Percentiles rank a stretch among this genome's conserved stretches.
phyloP scores from a whole-genome alignment of 2,329 filamentous ascomycete genomes.

The Oidium heveae region DNA sequence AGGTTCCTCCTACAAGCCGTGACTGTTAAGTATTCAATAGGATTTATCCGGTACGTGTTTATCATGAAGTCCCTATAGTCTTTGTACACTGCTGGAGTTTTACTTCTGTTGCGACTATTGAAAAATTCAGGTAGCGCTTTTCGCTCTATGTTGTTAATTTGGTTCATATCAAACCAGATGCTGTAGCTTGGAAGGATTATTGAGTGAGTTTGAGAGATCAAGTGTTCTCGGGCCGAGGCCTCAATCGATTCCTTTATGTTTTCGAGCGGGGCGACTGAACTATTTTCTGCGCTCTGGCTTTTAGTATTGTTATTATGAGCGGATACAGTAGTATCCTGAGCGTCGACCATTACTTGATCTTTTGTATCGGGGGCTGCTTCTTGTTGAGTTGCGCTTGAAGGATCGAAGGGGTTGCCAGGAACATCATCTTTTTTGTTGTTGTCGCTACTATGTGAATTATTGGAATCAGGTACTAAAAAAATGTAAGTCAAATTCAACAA shows the following conservation, averaged over 20 bases:
- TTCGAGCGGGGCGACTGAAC: constrained; percentile 27
- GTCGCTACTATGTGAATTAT: constrained; percentile 28
- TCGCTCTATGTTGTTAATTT: constrained; percentile 70
- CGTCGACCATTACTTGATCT: constrained; percentile 64
- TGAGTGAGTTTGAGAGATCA: constrained; percentile 79
- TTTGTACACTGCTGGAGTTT: constrained; percentile 91
- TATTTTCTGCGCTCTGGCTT: constrained; percentile 17
- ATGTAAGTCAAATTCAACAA: constrained; percentile 1
- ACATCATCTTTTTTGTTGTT: constrained; percentile 11
- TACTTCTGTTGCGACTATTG: constrained; percentile 94
- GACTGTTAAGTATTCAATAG: constrained; percentile 85
- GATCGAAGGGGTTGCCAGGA: constrained; percentile 44
- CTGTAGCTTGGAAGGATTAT: constrained; percentile 96
- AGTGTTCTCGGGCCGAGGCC: constrained; percentile 68
- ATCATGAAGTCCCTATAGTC: constrained; percentile 99
- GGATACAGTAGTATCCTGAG: constrained; percentile 24
- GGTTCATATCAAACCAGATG: constrained; percentile 97
- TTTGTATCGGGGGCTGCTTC: constrained; percentile 27
- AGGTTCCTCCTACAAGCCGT: constrained; percentile 87
- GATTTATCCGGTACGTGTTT: constrained; percentile 93
- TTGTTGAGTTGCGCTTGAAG: constrained; percentile 34
- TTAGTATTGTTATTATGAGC: constrained; percentile 14
- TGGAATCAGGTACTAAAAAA: constrained; percentile 25
- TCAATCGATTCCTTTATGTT: constrained; percentile 63
- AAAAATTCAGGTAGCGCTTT: constrained; percentile 96